Evolutionary conservation across 352 stramenopile species (phyloP), one percentile per base, ranked within the genome.

Genomic region (Blastocystis sp.): DNA sequence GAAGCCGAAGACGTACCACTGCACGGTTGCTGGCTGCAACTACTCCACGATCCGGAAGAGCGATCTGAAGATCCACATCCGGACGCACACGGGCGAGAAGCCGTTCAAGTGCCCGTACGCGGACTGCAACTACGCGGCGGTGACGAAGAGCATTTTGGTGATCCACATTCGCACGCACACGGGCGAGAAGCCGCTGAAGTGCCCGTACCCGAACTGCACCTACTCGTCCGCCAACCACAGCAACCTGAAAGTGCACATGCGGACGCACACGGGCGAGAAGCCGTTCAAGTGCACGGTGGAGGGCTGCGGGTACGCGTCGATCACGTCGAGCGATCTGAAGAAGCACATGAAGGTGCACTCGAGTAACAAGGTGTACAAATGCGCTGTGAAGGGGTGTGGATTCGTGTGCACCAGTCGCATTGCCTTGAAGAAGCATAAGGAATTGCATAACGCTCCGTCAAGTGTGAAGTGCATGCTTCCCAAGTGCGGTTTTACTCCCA

Each of bases 91-190:
- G 9, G 77, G 77, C 28, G 77, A 87, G 34, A 74, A 77, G 45
- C 77, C 77, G 34, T 87, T 71, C n/a, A 87, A 87, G 45, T 87
- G 77, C 48, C 65, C 65, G 2, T 74, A 87, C 34, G 77, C 62
- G 17, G 77, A 77, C 45, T 87, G 77, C 65, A 60, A 87, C 43
- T 87, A 87, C 45, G 62, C 77, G 7, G 77, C 77, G 28, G 65
- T 77, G 28, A 87, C 77, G 21, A 19, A 43, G 11, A 77, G 77
- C 23, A 77, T 77, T 52, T 43, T 87, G 5, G 62, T 87, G 21
- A 87, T 87, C 38, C 77, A 87, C 56, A 74, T 77, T 59, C 77
- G 77, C 17, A 87, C 62, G 28, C 77, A 87, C 43, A 74, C 65
- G 17, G 77, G 77, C 11, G 65, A 77, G 34, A 74, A 77, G 41